Conservation (phyloP, 257 asterid species). For the Solanum raphanifolium region DNA sequence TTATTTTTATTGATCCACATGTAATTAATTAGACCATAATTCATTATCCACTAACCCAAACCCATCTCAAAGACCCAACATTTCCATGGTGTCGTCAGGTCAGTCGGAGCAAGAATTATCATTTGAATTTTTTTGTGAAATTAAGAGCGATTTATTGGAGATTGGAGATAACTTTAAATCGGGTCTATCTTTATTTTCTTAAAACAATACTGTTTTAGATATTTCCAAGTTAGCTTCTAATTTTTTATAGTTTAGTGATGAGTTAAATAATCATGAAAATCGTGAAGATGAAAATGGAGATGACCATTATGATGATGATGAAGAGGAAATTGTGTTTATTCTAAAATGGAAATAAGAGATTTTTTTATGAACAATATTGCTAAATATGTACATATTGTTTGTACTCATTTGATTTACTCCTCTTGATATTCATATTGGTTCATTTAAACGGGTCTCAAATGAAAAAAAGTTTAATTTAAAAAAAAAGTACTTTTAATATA, state of each 20-base stretch:
- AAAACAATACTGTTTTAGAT: slow-evolving; percentile 14
- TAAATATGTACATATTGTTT: too few relatives aligned
- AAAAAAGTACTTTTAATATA: too few relatives aligned
- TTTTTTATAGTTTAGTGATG: slow-evolving; percentile 29
- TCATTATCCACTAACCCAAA: too few relatives aligned
- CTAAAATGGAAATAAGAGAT: background rate
- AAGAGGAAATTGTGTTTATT: background rate
- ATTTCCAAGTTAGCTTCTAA: slow-evolving; percentile 44
- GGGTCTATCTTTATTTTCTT: slow-evolving; percentile 41
- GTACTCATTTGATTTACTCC: background rate
- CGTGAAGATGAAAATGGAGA: slow-evolving; percentile 15
- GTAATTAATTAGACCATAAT: too few relatives aligned
- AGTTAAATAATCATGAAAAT: background rate
- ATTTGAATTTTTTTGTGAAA: slow-evolving; percentile 36
- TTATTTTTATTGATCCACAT: too few relatives aligned
- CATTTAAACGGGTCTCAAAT: background rate
- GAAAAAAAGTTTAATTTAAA: too few relatives aligned
- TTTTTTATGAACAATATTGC: background rate
- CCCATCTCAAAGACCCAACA: background rate
- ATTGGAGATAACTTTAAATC: slow-evolving; percentile 57
- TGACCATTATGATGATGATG: slow-evolving; percentile 22
- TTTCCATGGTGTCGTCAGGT: slow-evolving; percentile 16
- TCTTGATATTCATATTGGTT: too few relatives aligned
- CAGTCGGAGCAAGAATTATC: slow-evolving; percentile 3
- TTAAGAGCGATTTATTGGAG: slow-evolving; percentile 58